phyloP scores from a whole-genome alignment of 2,329 filamentous ascomycete genomes.

The Clarireedia sp. region DNA sequence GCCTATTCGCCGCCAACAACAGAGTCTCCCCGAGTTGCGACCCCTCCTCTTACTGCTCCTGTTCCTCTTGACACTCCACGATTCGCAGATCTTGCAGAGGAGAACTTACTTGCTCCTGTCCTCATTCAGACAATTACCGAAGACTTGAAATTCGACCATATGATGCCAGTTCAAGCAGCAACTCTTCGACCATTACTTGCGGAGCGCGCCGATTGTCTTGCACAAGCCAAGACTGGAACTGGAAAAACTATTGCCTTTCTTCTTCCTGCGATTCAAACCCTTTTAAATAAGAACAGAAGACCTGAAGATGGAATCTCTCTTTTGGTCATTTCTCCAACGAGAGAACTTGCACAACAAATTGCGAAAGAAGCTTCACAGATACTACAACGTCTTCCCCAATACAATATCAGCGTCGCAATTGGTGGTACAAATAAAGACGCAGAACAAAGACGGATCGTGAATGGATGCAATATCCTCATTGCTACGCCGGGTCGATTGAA shows the following conservation, averaged over 20 bases:
- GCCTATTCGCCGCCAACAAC: constrained; percentile 16
- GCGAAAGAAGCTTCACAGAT: constrained; percentile 59
- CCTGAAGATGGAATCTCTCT: constrained; percentile 45
- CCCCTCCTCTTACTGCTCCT: constrained; percentile 31
- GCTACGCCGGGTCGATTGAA: constrained; percentile 81
- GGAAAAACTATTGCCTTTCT: constrained; percentile 95
- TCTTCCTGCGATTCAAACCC: constrained; percentile 68
- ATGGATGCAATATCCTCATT: constrained; percentile 80
- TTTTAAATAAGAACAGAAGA: constrained; percentile 41
- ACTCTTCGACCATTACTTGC: constrained; percentile 75
- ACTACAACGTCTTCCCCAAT: constrained; percentile 25
- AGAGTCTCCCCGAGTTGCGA: constrained; percentile 23
- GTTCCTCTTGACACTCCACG: constrained; percentile 38
- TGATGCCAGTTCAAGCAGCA: constrained; percentile 86
- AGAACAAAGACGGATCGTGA: constrained; percentile 61
- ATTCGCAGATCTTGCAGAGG: constrained; percentile 38
- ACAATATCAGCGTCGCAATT: constrained; percentile 67
- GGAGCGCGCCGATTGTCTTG: constrained; percentile 59
- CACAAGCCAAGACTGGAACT: constrained; percentile 93
- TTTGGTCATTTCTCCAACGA: constrained; percentile 69
- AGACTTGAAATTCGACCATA: constrained; percentile 68
- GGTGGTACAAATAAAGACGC: constrained; percentile 74
- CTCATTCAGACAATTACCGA: constrained; percentile 53
- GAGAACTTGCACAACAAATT: constrained; percentile 76
- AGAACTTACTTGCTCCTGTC: constrained; percentile 37